These are phyloP conservation scores for Dactylellina cionopaga DNA, from an alignment of 2,329 filamentous ascomycete genomes.

Conservation along the genomic window DNA sequence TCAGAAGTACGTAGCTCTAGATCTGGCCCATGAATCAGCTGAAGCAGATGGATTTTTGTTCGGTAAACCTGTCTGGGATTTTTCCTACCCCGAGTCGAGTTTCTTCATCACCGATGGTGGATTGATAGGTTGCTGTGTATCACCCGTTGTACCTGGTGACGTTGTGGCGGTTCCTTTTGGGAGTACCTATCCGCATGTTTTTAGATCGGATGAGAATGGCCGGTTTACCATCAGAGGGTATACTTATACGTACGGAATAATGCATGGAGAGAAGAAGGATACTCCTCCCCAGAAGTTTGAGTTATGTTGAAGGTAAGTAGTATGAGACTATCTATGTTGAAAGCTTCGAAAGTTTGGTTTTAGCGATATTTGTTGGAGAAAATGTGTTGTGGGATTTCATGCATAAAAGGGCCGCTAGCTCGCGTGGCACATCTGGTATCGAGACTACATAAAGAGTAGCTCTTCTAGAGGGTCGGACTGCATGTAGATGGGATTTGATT, in stretches of 20 bases:
- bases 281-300: background rate
- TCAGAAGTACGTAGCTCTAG: constrained; percentile 53
- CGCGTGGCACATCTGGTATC: too few relatives aligned
- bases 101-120: constrained; percentile 55
- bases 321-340: too few relatives aligned
- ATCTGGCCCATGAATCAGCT: constrained; percentile 54
- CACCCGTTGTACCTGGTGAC: constrained; percentile 44
- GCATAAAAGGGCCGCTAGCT: too few relatives aligned
- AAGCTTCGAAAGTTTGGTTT: too few relatives aligned
- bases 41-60: constrained; percentile 54
- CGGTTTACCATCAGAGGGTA: constrained; percentile 52
- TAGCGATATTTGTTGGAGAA: too few relatives aligned
- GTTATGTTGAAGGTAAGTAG: too few relatives aligned
- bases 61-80: constrained; percentile 56
- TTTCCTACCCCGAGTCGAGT: constrained; percentile 56
- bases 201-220: constrained; percentile 50
- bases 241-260: constrained; percentile 54
- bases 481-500: too few relatives aligned
- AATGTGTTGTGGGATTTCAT: too few relatives aligned
- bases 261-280: constrained; percentile 53
- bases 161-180: constrained; percentile 52
- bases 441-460: too few relatives aligned
- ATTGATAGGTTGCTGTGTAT: constrained; percentile 54
- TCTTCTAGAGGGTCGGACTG: too few relatives aligned
- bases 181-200: constrained; percentile 53